phyloP scores from a whole-genome alignment of 2,329 filamentous ascomycete species.

The Aspergillus ustus region DNA sequence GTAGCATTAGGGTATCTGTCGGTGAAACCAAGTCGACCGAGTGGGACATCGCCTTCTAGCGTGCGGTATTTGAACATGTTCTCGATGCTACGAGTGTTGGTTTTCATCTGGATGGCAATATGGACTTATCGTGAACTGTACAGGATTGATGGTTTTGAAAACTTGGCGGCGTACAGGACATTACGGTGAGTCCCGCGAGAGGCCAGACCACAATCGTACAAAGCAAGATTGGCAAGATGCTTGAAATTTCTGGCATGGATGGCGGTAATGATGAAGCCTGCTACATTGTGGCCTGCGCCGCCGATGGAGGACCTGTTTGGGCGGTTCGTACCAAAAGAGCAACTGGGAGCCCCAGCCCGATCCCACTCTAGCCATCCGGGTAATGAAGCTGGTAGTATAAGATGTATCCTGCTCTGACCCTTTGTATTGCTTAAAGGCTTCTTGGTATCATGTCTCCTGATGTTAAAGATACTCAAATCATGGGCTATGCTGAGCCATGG shows the following conservation, averaged over 20 bases:
- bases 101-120: constrained; percentile 50
- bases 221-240: constrained; percentile 73
- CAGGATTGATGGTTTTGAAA: constrained; percentile 72
- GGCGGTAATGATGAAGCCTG: constrained; percentile 71
- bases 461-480: constrained; percentile 5
- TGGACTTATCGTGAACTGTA: constrained; percentile 78
- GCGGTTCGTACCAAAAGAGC: constrained; percentile 76
- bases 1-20: too few relatives aligned
- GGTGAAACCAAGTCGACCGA: too few relatives aligned
- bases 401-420: constrained; percentile 27
- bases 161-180: constrained; percentile 80
- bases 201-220: constrained; percentile 83
- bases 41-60: constrained; percentile 58
- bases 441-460: neutral
- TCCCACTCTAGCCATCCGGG: constrained; percentile 74
- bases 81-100: constrained; percentile 59
- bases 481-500: constrained; percentile 13
- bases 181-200: constrained; percentile 70
- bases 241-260: constrained; percentile 70
- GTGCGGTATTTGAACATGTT: constrained; percentile 68
- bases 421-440: too few relatives aligned
- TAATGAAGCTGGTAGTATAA: constrained; percentile 70
- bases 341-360: constrained; percentile 79
- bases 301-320: constrained; percentile 77
- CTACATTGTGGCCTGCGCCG: constrained; percentile 82